Evolutionary conservation across 1,139 yeast species (phyloP).

Genomic region (Trichomonascaceae sp.): DNA sequence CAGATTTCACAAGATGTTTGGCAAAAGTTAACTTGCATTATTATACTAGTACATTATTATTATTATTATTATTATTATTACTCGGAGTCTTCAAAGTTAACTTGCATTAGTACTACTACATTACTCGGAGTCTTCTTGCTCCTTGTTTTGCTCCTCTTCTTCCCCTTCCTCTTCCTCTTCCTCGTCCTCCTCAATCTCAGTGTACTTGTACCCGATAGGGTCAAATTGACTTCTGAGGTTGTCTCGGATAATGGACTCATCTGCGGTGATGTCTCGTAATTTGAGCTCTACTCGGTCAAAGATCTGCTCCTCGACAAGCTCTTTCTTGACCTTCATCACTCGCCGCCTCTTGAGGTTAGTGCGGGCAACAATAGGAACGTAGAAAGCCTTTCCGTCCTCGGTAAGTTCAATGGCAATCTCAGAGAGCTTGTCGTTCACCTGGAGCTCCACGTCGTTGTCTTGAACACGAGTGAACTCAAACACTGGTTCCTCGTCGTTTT

Average conservation of each 20-base stretch:
- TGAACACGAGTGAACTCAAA: slow-evolving; percentile 52
- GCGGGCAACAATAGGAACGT: slow-evolving; percentile 66
- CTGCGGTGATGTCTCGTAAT: slow-evolving; percentile 61
- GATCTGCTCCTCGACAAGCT: slow-evolving; percentile 35
- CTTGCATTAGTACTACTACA: too few relatives aligned
- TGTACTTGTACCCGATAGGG: slow-evolving; percentile 36
- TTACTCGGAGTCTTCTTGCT: too few relatives aligned
- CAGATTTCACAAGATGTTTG: background rate
- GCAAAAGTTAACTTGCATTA: background rate
- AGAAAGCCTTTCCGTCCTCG: slow-evolving; percentile 48
- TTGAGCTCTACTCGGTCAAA: slow-evolving; percentile 41
- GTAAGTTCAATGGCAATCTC: slow-evolving; percentile 46
- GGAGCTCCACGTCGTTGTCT: slow-evolving; percentile 69
- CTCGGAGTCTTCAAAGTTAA: too few relatives aligned
- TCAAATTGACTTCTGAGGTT: slow-evolving; percentile 55
- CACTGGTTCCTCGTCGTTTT: slow-evolving; percentile 31
- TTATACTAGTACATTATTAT: too few relatives aligned
- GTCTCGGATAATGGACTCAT: slow-evolving; percentile 58
- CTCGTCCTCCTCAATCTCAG: slow-evolving; percentile 10
- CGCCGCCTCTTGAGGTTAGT: slow-evolving; percentile 78
- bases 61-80: too few relatives aligned
- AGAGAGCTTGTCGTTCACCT: slow-evolving; percentile 36
- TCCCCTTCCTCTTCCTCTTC: slow-evolving; percentile 9
- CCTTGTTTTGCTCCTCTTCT: slow-evolving; percentile 3
- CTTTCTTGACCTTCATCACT: slow-evolving; percentile 39